Evolutionary conservation across 352 stramenopile genomes (phyloP), one percentile per base, ranked within the genome.

Genomic region (Lagenidium giganteum): DNA sequence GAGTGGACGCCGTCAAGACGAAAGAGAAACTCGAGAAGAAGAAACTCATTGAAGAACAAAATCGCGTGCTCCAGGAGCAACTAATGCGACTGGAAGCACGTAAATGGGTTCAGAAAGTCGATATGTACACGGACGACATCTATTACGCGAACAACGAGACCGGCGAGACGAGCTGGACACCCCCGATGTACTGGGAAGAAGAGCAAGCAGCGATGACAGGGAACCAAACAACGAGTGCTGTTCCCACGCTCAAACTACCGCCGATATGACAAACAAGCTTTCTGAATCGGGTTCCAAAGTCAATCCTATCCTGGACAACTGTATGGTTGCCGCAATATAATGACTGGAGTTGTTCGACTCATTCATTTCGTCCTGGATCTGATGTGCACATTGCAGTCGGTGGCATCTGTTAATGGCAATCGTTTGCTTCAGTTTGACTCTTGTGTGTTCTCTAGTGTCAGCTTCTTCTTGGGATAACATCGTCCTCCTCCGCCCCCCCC

Each of bases 81-180:
- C 42, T 87, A 12, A 51, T 41, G 5, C 61, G 65, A 0, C 27
- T 72, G 0, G 69, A 85, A 29, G 75, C 75, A 16, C 43, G 57
- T 20, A 70, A 59, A 8, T 87, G 75, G 75, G 51, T 65, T 4
- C 45, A 66, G 31, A 64, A 68, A 9, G 58, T 73, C 1, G 74
- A 87, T 30, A 67, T 75, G 57, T 87, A 87, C 50, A 79, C 71
- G 11, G 75, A 87, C 38, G 66, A 50, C 3, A 54, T 84, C 8
- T 87, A 83, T 55, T 87, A 72, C 27, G 67, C 85, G 38, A 65
- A 87, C 42, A 54, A 54, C 5, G 43, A 50, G 42, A 78, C 69
- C 6, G 64, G 67, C 6, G 69, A 68, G 38, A 78, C 67, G 14
- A 67, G 55, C 38, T 81, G 58, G 57, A 54, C 67, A 14, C 61